A percentile compares a stretch with the other conserved stretches of the same genome.
phyloP scores from a whole-genome alignment of 345 rosid genomes.

The Sisymbrium altissimum region DNA sequence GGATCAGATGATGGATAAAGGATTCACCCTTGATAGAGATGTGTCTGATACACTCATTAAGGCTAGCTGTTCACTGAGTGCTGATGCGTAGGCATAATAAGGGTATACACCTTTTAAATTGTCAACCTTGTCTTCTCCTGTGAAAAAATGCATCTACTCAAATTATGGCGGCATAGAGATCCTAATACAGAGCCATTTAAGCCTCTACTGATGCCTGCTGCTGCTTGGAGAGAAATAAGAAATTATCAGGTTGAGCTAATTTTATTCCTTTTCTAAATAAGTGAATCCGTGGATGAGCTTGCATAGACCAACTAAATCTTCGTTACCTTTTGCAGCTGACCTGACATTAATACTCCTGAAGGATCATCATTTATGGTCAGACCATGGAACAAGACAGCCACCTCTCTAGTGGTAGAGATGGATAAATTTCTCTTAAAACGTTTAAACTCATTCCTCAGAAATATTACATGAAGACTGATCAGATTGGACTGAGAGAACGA shows the following conservation, averaged over 20 bases:
- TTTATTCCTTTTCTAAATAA: neutral
- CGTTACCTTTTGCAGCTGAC: conserved; percentile 15
- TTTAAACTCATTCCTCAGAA: conserved; percentile 14
- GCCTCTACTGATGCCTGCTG: conserved; percentile 16
- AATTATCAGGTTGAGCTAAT: conserved; percentile 39
- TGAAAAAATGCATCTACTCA: conserved; percentile 4
- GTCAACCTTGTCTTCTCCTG: conserved; percentile 1
- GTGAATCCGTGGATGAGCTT: neutral
- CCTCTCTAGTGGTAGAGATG: neutral
- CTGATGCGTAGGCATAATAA: conserved; percentile 19
- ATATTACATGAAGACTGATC: conserved; percentile 4
- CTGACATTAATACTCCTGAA: neutral
- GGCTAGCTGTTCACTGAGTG: conserved; percentile 25
- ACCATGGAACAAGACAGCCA: neutral
- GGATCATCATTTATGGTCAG: conserved; percentile 9
- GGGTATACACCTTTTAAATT: neutral
- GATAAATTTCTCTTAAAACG: neutral
- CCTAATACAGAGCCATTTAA: neutral
- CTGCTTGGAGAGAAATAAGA: conserved; percentile 9
- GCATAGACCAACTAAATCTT: neutral
- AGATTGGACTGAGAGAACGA: conserved; percentile 11
- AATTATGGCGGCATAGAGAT: conserved; percentile 9
- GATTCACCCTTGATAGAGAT: conserved; percentile 81
- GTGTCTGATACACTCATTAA: conserved; percentile 62
- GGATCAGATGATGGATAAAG: conserved; percentile 99